A percentile compares a stretch with the other conserved stretches of the same genome.
Evolutionary conservation across 192 early-diverging fungal genomes (phyloP).

Genomic region (Linnemannia exigua): DNA sequence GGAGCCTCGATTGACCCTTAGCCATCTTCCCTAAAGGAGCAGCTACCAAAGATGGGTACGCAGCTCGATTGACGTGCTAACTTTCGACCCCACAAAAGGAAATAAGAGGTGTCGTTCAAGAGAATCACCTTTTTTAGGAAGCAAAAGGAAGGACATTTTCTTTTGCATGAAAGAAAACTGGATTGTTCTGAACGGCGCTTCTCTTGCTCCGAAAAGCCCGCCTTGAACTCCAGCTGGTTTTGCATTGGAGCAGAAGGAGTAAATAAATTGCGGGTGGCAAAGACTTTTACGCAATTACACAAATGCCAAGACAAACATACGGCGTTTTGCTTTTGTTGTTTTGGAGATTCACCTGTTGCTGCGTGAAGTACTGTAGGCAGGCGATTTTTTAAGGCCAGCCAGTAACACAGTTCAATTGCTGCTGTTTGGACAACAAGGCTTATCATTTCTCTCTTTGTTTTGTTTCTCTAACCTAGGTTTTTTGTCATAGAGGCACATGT

Average conservation of each 20-base stretch:
- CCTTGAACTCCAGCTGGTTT: too few species aligned
- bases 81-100: not conserved
- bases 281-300: not conserved
- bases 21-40: not conserved
- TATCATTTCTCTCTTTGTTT: not conserved
- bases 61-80: not conserved
- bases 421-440: not conserved
- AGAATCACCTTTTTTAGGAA: not conserved
- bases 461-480: too few species aligned
- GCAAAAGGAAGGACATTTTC: not conserved
- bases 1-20: not conserved
- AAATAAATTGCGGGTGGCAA: constrained; percentile 22
- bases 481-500: not conserved
- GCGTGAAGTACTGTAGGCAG: not conserved
- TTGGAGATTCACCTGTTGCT: not conserved
- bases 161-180: not conserved
- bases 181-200: too few species aligned
- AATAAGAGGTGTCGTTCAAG: not conserved
- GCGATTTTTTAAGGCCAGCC: not conserved
- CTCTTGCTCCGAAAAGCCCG: not conserved
- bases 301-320: not conserved
- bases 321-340: not conserved
- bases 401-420: not conserved
- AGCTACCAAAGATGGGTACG: not conserved
- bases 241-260: constrained; percentile 20